phyloP scores from a whole-genome alignment of 768 basidiomycete genomes.

The Agrocybe pediades region DNA sequence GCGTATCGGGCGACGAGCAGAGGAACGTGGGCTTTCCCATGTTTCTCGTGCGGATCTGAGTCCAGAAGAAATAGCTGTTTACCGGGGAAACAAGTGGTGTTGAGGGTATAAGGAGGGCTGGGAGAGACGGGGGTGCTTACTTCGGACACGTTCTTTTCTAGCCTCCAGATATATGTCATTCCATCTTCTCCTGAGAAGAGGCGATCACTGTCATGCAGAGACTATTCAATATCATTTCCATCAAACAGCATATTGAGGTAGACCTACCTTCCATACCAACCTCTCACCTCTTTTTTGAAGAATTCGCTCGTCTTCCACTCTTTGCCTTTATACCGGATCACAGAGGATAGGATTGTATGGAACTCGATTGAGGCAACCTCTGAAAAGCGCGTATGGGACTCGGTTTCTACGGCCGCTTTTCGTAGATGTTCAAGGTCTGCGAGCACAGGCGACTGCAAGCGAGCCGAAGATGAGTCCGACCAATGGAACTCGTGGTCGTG shows the following conservation, averaged over 20 bases:
- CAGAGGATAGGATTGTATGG: conserved; percentile 8
- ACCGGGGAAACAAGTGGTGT: neutral
- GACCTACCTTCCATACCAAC: conserved; percentile 14
- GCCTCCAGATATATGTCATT: conserved; percentile 23
- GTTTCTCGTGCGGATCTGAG: conserved; percentile 3
- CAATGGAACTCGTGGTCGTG: conserved; percentile 16
- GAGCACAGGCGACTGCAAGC: no score
- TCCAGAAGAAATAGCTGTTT: conserved; percentile 11
- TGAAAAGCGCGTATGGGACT: conserved; percentile 6
- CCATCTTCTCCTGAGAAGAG: conserved; percentile 19
- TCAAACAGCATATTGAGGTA: neutral
- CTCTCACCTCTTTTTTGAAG: conserved; percentile 23
- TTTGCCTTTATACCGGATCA: conserved; percentile 11
- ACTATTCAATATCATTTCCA: neutral
- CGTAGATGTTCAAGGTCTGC: conserved; percentile 3
- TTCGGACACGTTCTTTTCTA: conserved; percentile 11
- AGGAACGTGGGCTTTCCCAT: conserved; percentile 14
- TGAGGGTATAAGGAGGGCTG: neutral
- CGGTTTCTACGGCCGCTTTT: neutral
- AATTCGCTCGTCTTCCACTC: conserved; percentile 16
- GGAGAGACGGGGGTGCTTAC: neutral
- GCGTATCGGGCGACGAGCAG: conserved; percentile 14
- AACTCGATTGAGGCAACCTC: conserved; percentile 15
- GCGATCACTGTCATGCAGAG: conserved; percentile 13
- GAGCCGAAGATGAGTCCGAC: neutral